Evolutionary conservation across 2,329 filamentous ascomycete species (phyloP), one percentile per base, ranked within the genome.

Genomic region (Alternaria viburni): DNA sequence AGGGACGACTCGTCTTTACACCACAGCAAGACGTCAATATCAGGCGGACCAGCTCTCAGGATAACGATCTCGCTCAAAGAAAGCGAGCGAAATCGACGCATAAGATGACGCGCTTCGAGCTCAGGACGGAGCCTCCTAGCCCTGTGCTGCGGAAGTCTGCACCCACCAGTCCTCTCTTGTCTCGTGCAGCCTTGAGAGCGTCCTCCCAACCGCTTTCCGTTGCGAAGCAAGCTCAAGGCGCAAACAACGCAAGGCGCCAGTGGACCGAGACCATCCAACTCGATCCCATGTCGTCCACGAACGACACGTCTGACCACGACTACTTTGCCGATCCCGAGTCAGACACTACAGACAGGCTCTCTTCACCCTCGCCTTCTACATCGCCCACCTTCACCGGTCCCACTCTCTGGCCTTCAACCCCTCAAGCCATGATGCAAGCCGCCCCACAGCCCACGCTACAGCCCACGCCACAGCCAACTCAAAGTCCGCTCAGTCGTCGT

Each of bases 1-100:
- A 90, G 28, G 87, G 90, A 3, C 84, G 89, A 5, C 88, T 93
- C 3, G 89, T 90, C 15, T 93, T 93, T 72, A 90, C 88, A 28
- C 85, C 87, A 67, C 88, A 90, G 66, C 84, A 87, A 23, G 74
- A 76, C 10, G 54, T 75, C 6, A 71, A 68, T n/a, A 71, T 67
- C 17, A 63, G 66, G 54, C 30, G 77, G 12, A 74, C 77, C 1
- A 64, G 59, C 21, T 74, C 73, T 4, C 72, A 76, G 54, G 75
- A 72, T n/a, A 61, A 69, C n/a, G 67, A 74, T 5, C 47, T 65
- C 7, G 45, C 64, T 1, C 59, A 64, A 13, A 55, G 54, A 15
- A 60, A 64, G 45, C 69, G 69, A 8, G 61, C 63, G 9, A 68
- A 66, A 25, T 67, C 72, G 6, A 63, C 66, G 19, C 65, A 70